Base-by-base conservation (phyloP, 768 basidiomycete genomes). In the Daedaleopsis sinensis region DNA sequence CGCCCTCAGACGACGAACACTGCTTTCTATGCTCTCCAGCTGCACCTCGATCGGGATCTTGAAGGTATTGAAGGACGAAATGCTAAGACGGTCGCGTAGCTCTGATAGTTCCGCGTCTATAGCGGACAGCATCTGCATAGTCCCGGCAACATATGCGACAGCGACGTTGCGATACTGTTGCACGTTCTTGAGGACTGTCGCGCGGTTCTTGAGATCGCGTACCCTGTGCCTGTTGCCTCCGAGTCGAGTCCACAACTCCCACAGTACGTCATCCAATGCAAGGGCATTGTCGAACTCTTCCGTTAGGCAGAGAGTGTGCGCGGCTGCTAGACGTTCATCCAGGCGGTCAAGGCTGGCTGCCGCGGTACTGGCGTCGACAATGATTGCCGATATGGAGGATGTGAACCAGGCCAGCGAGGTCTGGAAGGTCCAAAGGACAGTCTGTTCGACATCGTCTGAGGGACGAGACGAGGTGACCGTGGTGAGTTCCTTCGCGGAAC, bases 81-180 rank as follows among this genome's bases (percentile, higher is more conserved):
- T 80, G 5, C 86, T 81, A 0, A 90, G 86, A 18, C 87, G 77
- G 67, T 90, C 87, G 60, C 90, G 79, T 59, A 93, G 73, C 48
- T 89, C 89, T 67, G 89, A 87, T 78, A 93, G 84, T 9, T 91
- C 89, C 24, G 82, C 85, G 63, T 83, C 84, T 83, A 92, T 82
- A 27, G 76, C 75, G n/a, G 83, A 73, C 60, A 93, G 73, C 5
- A 84, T 78, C 46, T 86, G 84, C 65, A 90, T 67, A 8, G 88
- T 82, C 0, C 82, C 83, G 44, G 79, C 79, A 19, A 93, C 88
- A 64, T 89, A 89, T 6, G 76, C 81, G 37, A 79, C 72, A 1
- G 91, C 91, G 59, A 80, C 78, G 62, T 80, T 81, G 63, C 88
- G 78, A 64, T 89, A 90, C 23, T 65, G 69, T 8, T 78, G 78